Evolutionary conservation across 208 protist genomes (phyloP).

Genomic region (Trichomonas tenax): DNA sequence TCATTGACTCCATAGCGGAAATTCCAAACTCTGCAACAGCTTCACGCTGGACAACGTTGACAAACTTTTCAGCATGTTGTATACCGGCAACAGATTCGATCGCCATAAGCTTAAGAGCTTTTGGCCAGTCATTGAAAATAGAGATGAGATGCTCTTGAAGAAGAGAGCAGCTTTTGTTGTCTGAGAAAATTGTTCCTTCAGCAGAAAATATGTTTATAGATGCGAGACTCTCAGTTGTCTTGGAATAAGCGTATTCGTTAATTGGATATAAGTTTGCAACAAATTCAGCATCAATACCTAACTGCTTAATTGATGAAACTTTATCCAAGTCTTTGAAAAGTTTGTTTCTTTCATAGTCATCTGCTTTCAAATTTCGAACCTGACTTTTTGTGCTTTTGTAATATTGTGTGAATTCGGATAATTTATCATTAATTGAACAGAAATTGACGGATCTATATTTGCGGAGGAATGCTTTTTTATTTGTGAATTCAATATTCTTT

Average conservation of each 20-base stretch:
- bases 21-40: neutral
- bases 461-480: neutral
- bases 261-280: too few species aligned
- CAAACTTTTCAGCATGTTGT: neutral
- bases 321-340: too few species aligned
- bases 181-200: neutral
- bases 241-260: too few species aligned
- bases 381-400: too few species aligned
- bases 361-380: too few species aligned
- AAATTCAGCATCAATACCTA: too few species aligned
- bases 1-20: neutral
- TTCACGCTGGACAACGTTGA: neutral
- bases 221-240: neutral
- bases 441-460: neutral
- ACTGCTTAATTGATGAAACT: too few species aligned
- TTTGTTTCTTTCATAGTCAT: too few species aligned
- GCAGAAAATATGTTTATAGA: neutral
- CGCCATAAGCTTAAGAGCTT: neutral
- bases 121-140: neutral
- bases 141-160: neutral
- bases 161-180: too few species aligned
- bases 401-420: too few species aligned
- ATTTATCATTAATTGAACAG: neutral
- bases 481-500: neutral
- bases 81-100: neutral